These are phyloP conservation scores for Nakazawaea populi DNA, from an alignment of 805 yeast genomes.

Conservation along the genomic window DNA sequence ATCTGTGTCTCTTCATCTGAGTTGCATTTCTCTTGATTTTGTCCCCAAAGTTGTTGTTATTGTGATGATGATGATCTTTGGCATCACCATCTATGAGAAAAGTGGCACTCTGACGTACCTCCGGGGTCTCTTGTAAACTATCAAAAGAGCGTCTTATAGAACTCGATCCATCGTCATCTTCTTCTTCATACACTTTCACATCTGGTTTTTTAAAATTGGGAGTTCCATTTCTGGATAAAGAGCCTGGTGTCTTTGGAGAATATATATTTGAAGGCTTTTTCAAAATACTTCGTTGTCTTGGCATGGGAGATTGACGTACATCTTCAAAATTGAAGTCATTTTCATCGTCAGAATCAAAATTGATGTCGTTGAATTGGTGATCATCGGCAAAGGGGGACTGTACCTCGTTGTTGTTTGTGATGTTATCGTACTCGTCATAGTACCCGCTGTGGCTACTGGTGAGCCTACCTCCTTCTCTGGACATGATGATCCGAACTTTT, in stretches of 20 bases:
- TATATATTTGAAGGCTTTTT: constrained; percentile 9
- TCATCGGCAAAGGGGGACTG: constrained; percentile 29
- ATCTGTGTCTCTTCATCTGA: constrained; percentile 68
- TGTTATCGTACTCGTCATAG: not conserved
- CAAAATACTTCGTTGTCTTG: constrained; percentile 9
- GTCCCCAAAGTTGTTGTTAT: constrained; percentile 15
- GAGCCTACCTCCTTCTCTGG: not conserved
- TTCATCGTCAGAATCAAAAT: constrained; percentile 18
- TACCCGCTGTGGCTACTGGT: not conserved
- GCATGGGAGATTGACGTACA: not conserved
- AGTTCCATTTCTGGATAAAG: constrained; percentile 4
- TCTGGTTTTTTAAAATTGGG: constrained; percentile 3
- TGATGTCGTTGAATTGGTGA: constrained; percentile 17
- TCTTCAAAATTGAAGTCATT: not conserved
- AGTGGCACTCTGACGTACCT: constrained; percentile 11
- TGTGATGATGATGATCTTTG: constrained; percentile 13
- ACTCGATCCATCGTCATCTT: not conserved
- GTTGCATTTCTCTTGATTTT: constrained; percentile 32
- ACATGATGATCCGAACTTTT: not conserved
- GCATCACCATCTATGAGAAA: constrained; percentile 3
- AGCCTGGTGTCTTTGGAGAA: constrained; percentile 9
- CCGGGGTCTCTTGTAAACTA: constrained; percentile 8
- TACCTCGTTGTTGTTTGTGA: constrained; percentile 2
- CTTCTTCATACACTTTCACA: not conserved
- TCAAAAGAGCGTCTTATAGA: constrained; percentile 4